Evolutionary conservation across 2,329 filamentous ascomycete genomes (phyloP), one percentile per base, ranked within the genome.

Genomic region (Leptographium radiaticola): DNA sequence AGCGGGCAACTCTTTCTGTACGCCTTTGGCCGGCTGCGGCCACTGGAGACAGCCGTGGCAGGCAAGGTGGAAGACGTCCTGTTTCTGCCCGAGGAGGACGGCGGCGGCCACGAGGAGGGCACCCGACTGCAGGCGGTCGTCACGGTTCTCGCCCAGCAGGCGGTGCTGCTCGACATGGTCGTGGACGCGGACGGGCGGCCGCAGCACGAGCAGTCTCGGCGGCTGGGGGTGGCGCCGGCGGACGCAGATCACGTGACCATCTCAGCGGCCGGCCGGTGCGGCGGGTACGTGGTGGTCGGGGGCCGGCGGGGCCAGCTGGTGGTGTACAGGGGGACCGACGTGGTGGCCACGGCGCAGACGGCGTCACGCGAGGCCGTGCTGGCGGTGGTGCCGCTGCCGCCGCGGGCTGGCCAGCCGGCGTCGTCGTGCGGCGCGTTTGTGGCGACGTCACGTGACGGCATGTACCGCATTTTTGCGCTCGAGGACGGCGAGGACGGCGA

Each of bases 391-490:
- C 67, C 73, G 11, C 68, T 80, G 1, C 69, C 70, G 0, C 57
- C 61, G 12, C 59, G 61, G 53, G 51, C 61, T 36, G 56, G 59
- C n/a, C 53, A 56, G 57, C 13, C 60, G 51, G 31, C 57, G 48
- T 55, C 53, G 20, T 74, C 79, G 55, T 74, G 57, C 48, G 57
- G 54, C n/a, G 74, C 79, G 54, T 74, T 95, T 44, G 67, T 91
- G 15, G 84, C 84, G 0, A 87, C 86, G 4, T 85, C 85, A 42
- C 80, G 89, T 53, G 86, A 95, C 65, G 87, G 89, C 2, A 80
- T 75, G 50, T 89, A 85, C 60, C 79, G 84, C 42, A 80, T 91
- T 49, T 87, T 75, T 62, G 66, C 72, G 34, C 55, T 60, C 1
- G 57, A 60, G 1, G 8, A n/a, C 6, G 4, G 15, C 13, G 9